phyloP scores from a whole-genome alignment of 306 rosid species.

The Geum urbanum region DNA sequence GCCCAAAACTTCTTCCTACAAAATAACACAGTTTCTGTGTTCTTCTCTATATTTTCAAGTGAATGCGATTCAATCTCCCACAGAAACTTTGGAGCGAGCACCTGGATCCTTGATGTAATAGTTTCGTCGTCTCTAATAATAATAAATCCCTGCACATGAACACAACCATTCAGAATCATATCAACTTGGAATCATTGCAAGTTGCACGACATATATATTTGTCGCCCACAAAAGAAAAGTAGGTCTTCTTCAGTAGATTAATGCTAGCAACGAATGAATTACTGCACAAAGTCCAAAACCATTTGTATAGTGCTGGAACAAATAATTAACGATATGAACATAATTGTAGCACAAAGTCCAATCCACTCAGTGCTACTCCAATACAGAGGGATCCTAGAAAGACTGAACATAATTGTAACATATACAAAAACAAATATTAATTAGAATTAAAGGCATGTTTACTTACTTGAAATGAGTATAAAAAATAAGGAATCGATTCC shows the following conservation, averaged over 20 bases:
- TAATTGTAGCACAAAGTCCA: no score
- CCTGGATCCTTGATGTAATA: constrained; percentile 53
- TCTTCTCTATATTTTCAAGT: constrained; percentile 66
- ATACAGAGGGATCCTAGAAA: not conserved
- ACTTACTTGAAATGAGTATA: no score
- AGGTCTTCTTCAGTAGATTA: not conserved
- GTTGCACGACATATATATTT: not conserved
- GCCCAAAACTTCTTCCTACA: constrained; percentile 97
- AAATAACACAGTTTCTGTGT: constrained; percentile 56
- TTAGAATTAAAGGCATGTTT: no score
- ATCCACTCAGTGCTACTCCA: not conserved
- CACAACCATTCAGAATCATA: not conserved
- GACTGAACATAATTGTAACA: not conserved
- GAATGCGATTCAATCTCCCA: constrained; percentile 67
- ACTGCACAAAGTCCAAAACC: not conserved
- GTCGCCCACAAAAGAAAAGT: not conserved
- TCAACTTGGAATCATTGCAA: not conserved
- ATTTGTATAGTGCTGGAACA: not conserved
- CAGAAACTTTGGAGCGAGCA: constrained; percentile 57
- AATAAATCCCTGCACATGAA: constrained; percentile 61
- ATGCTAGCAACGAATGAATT: not conserved
- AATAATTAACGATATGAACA: no score
- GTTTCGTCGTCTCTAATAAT: constrained; percentile 69
- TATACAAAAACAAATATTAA: not conserved
- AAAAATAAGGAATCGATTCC: no score